Base-by-base conservation (phyloP, 2,329 filamentous ascomycete species). In the Leptographium lundbergii region DNA sequence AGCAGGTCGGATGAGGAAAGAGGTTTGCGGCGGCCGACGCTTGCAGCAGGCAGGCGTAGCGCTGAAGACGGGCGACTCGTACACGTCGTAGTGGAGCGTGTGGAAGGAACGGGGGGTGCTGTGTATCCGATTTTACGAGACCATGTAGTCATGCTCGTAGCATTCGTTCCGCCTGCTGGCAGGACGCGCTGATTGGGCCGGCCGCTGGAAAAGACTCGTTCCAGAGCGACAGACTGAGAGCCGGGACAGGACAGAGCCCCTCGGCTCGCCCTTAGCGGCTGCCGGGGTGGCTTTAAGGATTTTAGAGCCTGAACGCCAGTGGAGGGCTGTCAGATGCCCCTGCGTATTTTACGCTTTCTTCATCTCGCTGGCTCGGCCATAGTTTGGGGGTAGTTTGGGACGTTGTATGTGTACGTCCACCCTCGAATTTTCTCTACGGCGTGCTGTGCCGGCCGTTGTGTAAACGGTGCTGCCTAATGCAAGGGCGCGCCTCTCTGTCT, bases 251-350 rank as follows among this genome's bases (percentile, higher is more conserved):
- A 39, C 42, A 45, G 2, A n/a, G 42, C 42, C 42, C 42, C 42
- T 45, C 42, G 32, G 6, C 32, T 34, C 39, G 6, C 19, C 39
- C 48, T n/a, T 50, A 25, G n/a, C n/a, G 47, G 25, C 25, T 25
- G 47, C 22, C 24, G 47, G 51, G 51, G 22, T 25, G n/a, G 32
- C 25, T 55, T 39, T 36, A 25, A n/a, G 27, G n/a, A 27, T 4
- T 19, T 29, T 27, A 48, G 32, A 32, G 54, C 54, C 54, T 56
- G 27, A 48, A 57, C 25, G 27, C 14, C n/a, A 36, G 42, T 48
- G 42, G 32, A 48, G 19, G 19, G 42, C 51, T 60, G 55, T 60
- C 59, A 57, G 51, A 57, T 57, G 55, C 53, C 29, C 25, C 13
- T 55, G 53, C 24, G n/a, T 3, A 17, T 54, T 25, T 48, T 51